Base-by-base conservation (phyloP, 2,329 filamentous ascomycete species). In the Blastomyces emzantsi region DNA sequence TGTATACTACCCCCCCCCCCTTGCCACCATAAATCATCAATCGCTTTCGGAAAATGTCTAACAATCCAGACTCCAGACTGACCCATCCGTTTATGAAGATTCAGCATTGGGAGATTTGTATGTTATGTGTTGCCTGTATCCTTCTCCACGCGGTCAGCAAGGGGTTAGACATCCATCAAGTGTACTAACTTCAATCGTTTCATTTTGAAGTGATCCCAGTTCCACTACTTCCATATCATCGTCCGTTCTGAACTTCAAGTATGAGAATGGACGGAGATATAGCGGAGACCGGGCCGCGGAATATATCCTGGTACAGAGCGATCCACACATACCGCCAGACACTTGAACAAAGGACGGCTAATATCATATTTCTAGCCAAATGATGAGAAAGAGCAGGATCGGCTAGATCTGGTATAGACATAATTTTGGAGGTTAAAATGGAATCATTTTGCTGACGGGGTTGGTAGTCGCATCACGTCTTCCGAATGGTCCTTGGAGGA, bases 401-500 rank as follows among this genome's bases (percentile, higher is more conserved):
- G 47, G 11, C 25, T 51, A 15, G 47, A 51, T 51, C 25, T 51
- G 6, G 47, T 51, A 51, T 13, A 19, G 47, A 0, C 25, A 25
- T 2, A 2, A 9, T 22, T 25, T 22, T 25, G 11, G 17, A 9
- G 54, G 41, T 45, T 19, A 5, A 45, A 19, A 9, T 30, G 36
- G 54, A 30, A 33, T 19, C 25, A 33, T 36, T 36, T 56, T 56
- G 19, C 28, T n/a, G 17, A 56, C 8, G 13, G 11, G 28, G 7
- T 56, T 56, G 19, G n/a, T 56, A 56, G 51, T 22, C 41, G 36
- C 61, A 62, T 43, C 61, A 62, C 36, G 28, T 58, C 51, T 62
- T 62, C 19, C 3, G 41, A 25, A 55, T 62, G 52, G 47, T 62
- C n/a, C 60, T 62, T 13, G 60, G 60, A 19, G 60, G 60, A 8